These are phyloP conservation scores for Verbena officinalis DNA, from an alignment of 257 asterid species.

Conservation along the genomic window DNA sequence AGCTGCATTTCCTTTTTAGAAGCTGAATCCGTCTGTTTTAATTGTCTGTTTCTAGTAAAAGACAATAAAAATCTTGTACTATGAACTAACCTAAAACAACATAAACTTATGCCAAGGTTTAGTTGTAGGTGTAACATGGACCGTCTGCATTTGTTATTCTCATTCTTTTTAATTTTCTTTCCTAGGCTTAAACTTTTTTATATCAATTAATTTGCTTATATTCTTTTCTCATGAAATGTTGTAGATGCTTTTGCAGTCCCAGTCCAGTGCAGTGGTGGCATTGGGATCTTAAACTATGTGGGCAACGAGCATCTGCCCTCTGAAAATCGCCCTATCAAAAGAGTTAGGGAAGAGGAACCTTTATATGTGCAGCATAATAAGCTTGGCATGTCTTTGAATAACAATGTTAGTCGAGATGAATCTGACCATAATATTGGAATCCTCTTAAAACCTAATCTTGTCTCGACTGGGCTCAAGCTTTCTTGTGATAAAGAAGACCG, in stretches of 20 bases:
- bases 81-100: too few species aligned
- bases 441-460: constrained; percentile 41
- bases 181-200: too few species aligned
- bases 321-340: constrained; percentile 39
- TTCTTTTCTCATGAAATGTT: too few species aligned
- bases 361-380: constrained; percentile 36
- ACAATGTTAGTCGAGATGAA: constrained; percentile 36
- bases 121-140: too few species aligned
- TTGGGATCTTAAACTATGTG: constrained; percentile 32
- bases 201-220: too few species aligned
- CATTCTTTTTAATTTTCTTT: too few species aligned
- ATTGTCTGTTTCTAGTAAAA: too few species aligned
- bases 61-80: too few species aligned
- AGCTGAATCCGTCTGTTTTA: too few species aligned
- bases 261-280: constrained; percentile 32
- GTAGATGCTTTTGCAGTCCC: constrained; percentile 39
- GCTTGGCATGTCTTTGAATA: constrained; percentile 40
- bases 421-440: constrained; percentile 35
- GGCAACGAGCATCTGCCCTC: constrained; percentile 40
- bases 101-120: too few species aligned
- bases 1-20: too few species aligned
- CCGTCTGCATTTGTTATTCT: too few species aligned
- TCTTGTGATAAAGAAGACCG: constrained; percentile 49
- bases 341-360: constrained; percentile 48
- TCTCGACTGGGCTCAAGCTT: constrained; percentile 57